These are phyloP conservation scores for Hypoxylon sp. DNA, from an alignment of 2,329 filamentous ascomycete species.

Conservation along the genomic window DNA sequence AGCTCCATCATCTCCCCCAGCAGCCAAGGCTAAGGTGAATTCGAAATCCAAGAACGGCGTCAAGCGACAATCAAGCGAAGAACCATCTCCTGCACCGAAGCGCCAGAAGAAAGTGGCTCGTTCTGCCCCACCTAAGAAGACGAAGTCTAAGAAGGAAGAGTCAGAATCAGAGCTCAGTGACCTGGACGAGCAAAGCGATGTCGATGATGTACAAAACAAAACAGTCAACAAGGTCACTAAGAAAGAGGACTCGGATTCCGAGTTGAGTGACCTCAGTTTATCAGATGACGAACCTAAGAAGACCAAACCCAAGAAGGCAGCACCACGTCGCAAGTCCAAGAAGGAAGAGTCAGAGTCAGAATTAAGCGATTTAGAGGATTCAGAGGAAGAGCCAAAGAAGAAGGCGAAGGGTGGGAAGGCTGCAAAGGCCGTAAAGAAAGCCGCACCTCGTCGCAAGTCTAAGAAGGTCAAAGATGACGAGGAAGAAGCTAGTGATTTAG, in stretches of 20 bases:
- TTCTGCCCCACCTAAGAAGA: conserved; percentile 50
- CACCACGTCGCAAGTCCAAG: conserved; percentile 39
- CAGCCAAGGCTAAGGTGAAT: conserved; percentile 34
- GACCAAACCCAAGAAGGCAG: conserved; percentile 32
- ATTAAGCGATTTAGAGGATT: conserved; percentile 45
- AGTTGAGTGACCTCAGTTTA: conserved; percentile 47
- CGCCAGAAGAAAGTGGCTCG: conserved; percentile 56
- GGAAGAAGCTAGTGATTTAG: conserved; percentile 49
- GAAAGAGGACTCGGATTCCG: conserved; percentile 48
- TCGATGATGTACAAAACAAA: conserved; percentile 45
- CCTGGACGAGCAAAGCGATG: conserved; percentile 43
- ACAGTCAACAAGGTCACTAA: conserved; percentile 39
- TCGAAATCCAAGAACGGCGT: conserved; percentile 50
- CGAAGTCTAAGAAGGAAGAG: conserved; percentile 52
- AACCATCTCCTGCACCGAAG: conserved; percentile 57
- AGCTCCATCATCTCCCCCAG: conserved; percentile 33
- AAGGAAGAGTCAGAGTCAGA: conserved; percentile 46
- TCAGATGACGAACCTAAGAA: conserved; percentile 48
- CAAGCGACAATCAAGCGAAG: conserved; percentile 54
- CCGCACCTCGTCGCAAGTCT: conserved; percentile 47
- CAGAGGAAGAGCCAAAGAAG: conserved; percentile 52
- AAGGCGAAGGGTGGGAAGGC: conserved; percentile 40
- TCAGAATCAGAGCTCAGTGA: conserved; percentile 54
- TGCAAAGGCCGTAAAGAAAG: conserved; percentile 37
- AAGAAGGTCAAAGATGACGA: conserved; percentile 55